Base-by-base conservation (phyloP, 331 rosid genomes). In the Malus hybrid region DNA sequence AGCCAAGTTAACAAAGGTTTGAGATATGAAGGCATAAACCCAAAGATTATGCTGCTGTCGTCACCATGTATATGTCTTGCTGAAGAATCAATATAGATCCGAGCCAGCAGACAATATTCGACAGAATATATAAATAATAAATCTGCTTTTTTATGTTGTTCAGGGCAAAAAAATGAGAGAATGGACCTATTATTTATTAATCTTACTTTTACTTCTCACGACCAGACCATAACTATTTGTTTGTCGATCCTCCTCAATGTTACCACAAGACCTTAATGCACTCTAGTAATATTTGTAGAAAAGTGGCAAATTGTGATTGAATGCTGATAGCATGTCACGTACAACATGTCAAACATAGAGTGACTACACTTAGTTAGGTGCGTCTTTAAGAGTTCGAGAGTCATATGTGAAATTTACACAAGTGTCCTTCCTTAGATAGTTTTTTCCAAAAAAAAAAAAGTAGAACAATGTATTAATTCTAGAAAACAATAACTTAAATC, bases 11-110 rank as follows among this genome's bases (percentile, higher is more conserved):
- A 27, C 46, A 8, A 20, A 22, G 16, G 16, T 28, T 28, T 3
- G 19, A 61, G 20, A 54, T 6, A 12, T 16, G 52, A 20, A n/a
- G 36, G 5, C 34, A 22, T 9, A 72, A 20, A 68, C 32, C 69
- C 54, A 4, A 3, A 39, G 18, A 27, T 56, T 11, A 27, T 52
- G 67, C 5, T 63, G 29, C 42, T 39, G 48, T 52, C 65, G 36
- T 71, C 72, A 24, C 60, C 15, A 18, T 59, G 39, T 24, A 32
- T 13, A 34, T 50, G 24, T 6, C 11, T 66, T 27, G 73, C 67
- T 78, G 71, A 3, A 70, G 56, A 72, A 67, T 77, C 84, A 65
- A 39, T 39, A 39, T 39, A 39, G 46, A 39, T 39, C 46, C 46
- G 46, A 82, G 66, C 68, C 68, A 28, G 19, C 52, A 19, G 70